A percentile compares a stretch with the other conserved stretches of the same genome.
phyloP scores from a whole-genome alignment of 352 stramenopile genomes.

The Globisporangium abappressorium region DNA sequence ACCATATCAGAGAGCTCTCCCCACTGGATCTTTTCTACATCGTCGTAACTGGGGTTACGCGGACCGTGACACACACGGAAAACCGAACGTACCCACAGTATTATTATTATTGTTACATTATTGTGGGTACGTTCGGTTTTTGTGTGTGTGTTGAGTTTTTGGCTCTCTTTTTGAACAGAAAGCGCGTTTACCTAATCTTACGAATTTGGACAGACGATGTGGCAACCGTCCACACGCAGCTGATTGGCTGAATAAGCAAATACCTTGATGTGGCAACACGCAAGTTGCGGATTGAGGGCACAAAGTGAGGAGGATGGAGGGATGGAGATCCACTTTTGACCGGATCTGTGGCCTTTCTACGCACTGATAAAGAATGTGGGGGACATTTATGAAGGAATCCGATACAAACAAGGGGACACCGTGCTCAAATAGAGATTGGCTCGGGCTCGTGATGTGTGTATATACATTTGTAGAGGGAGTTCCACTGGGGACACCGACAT shows the following conservation, averaged over 20 bases:
- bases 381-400: no score
- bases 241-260: not conserved
- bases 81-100: conserved; percentile 1
- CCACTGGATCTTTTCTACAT: conserved; percentile 1
- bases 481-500: no score
- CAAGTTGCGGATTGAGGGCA: no score
- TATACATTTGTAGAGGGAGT: no score
- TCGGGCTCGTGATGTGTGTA: no score
- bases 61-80: conserved; percentile 1
- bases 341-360: not conserved
- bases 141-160: not conserved
- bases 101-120: no score
- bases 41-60: not conserved
- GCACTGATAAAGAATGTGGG: no score
- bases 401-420: no score
- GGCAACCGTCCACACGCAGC: no score
- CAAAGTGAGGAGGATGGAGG: not conserved
- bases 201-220: not conserved
- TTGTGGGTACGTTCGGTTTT: no score
- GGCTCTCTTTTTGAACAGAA: not conserved
- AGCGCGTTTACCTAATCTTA: not conserved
- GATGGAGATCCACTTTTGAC: not conserved
- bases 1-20: no score
- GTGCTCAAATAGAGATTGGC: no score
- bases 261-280: not conserved